phyloP scores from a whole-genome alignment of 2,329 filamentous ascomycete genomes.

The Rhytidhysteron rufulum region DNA sequence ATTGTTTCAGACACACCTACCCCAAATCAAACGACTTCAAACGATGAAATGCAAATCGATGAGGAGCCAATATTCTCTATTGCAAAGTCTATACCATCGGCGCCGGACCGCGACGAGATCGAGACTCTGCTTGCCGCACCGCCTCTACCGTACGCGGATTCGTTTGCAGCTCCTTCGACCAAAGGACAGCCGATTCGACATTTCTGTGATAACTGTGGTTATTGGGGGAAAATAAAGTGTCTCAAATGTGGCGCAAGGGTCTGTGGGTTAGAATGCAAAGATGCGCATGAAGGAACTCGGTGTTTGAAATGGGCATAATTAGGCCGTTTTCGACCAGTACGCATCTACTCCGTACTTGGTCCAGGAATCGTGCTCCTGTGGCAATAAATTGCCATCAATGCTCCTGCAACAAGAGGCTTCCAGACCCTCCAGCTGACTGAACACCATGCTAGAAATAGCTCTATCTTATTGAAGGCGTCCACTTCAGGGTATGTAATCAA shows the following conservation, averaged over 20 bases:
- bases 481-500: too few relatives aligned
- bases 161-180: conserved; percentile 41
- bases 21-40: conserved; percentile 1
- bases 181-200: conserved; percentile 51
- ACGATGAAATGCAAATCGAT: conserved; percentile 12
- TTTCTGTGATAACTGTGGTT: conserved; percentile 78
- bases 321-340: too few relatives aligned
- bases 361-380: too few relatives aligned
- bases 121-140: conserved; percentile 60
- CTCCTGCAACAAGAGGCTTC: too few relatives aligned
- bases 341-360: too few relatives aligned
- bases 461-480: too few relatives aligned
- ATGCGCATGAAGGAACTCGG: conserved; percentile 67
- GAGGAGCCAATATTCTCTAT: conserved; percentile 54
- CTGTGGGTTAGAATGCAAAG: conserved; percentile 73
- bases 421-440: too few relatives aligned
- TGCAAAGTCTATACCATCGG: conserved; percentile 53
- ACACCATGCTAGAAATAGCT: too few relatives aligned
- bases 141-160: conserved; percentile 65
- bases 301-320: conserved; percentile 36
- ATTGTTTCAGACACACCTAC: background rate
- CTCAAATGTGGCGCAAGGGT: conserved; percentile 73
- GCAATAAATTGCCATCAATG: too few relatives aligned
- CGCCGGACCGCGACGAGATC: conserved; percentile 60
- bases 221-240: conserved; percentile 74